Evolutionary conservation across 345 rosid species (phyloP).

Genomic region (Arabis alpina): DNA sequence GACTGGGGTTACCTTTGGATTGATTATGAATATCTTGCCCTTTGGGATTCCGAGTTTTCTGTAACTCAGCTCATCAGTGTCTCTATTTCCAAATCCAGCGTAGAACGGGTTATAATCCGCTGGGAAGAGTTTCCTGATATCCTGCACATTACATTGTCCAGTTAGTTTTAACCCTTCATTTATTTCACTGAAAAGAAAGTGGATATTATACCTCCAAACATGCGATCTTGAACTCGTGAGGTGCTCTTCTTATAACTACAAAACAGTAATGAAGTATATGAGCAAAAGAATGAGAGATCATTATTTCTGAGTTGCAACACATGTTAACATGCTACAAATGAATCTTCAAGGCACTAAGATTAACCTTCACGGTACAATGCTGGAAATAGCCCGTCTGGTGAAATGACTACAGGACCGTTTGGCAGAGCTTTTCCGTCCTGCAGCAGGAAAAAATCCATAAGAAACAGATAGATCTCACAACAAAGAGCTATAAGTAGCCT

Average conservation of each 20-base stretch:
- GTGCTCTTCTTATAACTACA: constrained; percentile 91
- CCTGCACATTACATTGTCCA: constrained; percentile 49
- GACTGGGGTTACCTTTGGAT: constrained; percentile 69
- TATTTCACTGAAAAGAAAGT: neutral
- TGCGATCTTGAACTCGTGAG: constrained; percentile 94
- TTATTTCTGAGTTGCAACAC: neutral
- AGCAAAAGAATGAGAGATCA: neutral
- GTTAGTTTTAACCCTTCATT: neutral
- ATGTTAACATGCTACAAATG: constrained; percentile 4
- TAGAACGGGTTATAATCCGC: constrained; percentile 88
- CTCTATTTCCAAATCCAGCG: constrained; percentile 93
- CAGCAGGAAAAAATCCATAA: constrained; percentile 24
- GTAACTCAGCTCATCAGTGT: constrained; percentile 92
- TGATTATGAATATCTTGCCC: constrained; percentile 90
- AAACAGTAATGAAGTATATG: constrained; percentile 23
- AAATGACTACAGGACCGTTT: constrained; percentile 87
- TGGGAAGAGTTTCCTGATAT: constrained; percentile 85
- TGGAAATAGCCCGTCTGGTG: constrained; percentile 92
- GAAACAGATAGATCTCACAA: constrained; percentile 20
- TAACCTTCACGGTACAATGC: constrained; percentile 90
- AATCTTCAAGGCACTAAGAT: constrained; percentile 25
- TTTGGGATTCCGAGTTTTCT: constrained; percentile 87
- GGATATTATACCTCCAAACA: constrained; percentile 71
- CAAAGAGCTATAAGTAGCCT: neutral
- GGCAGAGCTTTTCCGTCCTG: constrained; percentile 93